phyloP scores from a whole-genome alignment of 495 filamentous ascomycete genomes.

The Talaromyces wortmannii region DNA sequence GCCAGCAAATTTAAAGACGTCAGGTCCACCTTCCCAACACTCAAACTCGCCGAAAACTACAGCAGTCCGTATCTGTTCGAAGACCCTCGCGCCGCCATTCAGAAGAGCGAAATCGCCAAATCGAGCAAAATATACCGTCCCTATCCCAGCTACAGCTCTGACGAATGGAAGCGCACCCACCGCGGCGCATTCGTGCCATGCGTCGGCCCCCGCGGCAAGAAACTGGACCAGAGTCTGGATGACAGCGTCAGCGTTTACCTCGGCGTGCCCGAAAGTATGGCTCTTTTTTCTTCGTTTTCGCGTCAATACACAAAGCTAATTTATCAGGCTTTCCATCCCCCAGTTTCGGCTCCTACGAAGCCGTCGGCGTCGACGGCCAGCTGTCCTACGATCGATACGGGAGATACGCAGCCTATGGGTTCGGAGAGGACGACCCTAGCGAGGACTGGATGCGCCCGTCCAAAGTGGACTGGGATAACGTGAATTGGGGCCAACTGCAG shows the following conservation, averaged over 20 bases:
- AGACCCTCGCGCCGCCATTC: slow-evolving; percentile 2
- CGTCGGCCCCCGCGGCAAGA: slow-evolving; percentile 36
- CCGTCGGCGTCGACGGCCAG: slow-evolving; percentile 33
- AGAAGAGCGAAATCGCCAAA: slow-evolving; percentile 1
- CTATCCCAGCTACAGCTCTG: slow-evolving; percentile 44
- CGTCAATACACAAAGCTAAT: too few species aligned
- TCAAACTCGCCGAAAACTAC: neutral
- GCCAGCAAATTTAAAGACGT: slow-evolving; percentile 2
- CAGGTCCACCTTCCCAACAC: slow-evolving; percentile 1
- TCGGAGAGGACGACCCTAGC: slow-evolving; percentile 19
- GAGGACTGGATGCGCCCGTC: slow-evolving; percentile 10
- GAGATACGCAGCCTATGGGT: slow-evolving; percentile 47
- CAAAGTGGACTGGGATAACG: slow-evolving; percentile 53
- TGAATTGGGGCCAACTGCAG: slow-evolving; percentile 69
- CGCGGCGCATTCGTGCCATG: slow-evolving; percentile 34
- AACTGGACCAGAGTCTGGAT: slow-evolving; percentile 34
- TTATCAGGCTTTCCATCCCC: slow-evolving; percentile 27
- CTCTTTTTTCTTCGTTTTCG: neutral
- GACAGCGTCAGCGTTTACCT: slow-evolving; percentile 40
- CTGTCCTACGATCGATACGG: slow-evolving; percentile 49
- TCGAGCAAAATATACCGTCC: slow-evolving; percentile 33
- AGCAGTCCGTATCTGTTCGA: neutral
- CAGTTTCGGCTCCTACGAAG: slow-evolving; percentile 41
- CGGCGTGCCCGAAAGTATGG: slow-evolving; percentile 17
- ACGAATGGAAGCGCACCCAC: slow-evolving; percentile 32